These are phyloP conservation scores for Cnidoscolus chayamansa DNA, from an alignment of 441 rosid genomes.

Conservation along the genomic window DNA sequence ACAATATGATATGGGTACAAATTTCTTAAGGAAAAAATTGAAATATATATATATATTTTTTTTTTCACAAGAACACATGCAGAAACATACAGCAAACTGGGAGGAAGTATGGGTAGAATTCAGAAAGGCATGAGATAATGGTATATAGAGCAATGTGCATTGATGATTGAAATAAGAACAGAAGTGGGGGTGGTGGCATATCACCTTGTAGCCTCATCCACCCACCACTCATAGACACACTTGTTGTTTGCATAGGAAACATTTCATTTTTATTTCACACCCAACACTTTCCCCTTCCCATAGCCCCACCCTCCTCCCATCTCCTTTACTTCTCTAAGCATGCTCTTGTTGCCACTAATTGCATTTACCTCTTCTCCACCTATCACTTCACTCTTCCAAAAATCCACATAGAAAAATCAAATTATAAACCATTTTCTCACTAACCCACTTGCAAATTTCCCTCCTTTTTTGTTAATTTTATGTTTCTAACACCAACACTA, in stretches of 20 bases:
- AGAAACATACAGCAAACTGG: conserved; percentile 21
- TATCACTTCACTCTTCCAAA: conserved; percentile 16
- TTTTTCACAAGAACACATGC: conserved; percentile 23
- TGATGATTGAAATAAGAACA: conserved; percentile 56
- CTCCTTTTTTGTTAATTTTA: not conserved
- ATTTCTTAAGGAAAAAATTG: conserved; percentile 25
- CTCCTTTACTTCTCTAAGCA: too few species aligned
- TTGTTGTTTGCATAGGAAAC: conserved; percentile 68
- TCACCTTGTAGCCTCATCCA: conserved; percentile 49
- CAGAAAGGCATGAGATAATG: conserved; percentile 28
- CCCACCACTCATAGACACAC: conserved; percentile 50
- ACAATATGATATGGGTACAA: conserved; percentile 47
- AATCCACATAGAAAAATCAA: not conserved
- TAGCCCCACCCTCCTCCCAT: conserved; percentile 4
- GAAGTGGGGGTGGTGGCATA: conserved; percentile 50
- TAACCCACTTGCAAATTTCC: conserved; percentile 25
- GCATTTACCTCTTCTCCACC: conserved; percentile 25
- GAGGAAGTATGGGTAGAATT: conserved; percentile 48
- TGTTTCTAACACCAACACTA: too few species aligned
- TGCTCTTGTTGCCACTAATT: conserved; percentile 2
- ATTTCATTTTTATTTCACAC: conserved; percentile 40
- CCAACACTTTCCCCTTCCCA: conserved; percentile 27
- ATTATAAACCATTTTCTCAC: conserved; percentile 11
- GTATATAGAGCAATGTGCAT: conserved; percentile 48
- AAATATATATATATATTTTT: not conserved